Evolutionary conservation across 106 monocot genomes (phyloP), one percentile per base, ranked within the genome.

Genomic region (Iris macrosiphon): DNA sequence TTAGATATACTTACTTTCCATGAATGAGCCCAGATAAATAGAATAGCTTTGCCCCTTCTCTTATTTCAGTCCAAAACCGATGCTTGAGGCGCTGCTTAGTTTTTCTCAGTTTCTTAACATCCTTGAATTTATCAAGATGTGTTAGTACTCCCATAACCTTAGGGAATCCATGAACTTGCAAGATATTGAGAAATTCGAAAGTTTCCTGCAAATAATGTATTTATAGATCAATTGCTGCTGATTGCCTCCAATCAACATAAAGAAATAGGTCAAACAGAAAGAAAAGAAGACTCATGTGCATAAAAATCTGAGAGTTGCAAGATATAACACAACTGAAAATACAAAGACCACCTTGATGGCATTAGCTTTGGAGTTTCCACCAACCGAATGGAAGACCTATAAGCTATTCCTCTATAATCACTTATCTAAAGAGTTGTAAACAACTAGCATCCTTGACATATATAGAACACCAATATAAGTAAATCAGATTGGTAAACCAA

Each of bases 91-190:
- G 83, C 65, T 87, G 83, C 68, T 91, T 98, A 33, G 91, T 91
- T 76, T 98, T 98, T 45, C 87, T 79, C 19, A 98, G 66, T 66
- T 83, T 98, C 69, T 91, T 98, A 27, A 78, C 77, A 83, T 98
- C 98, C 46, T 87, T 87, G 45, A 98, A 98, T 73, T 83, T 83
- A 68, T 98, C 98, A 60, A 98, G 77, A 78, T 91, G 87, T 57
- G 90, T 98, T 18, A 98, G 91, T 7, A 98, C 98, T 62, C 98
- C 98, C 83, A 98, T 98, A 45, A 91, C 83, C 32, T 72, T 80
- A 7, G 98, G 98, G 57, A 98, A 89, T 30, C 98, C 98, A 63
- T 98, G 98, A 9, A 83, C 69, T 81, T 87, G 87, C 70, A 98
- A 61, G 40, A 98, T 83, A 35, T 98, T 98, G 25, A 98, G 87